These are phyloP conservation scores for Penicillium arizonense DNA, from an alignment of 495 filamentous ascomycete genomes.

Conservation along the genomic window DNA sequence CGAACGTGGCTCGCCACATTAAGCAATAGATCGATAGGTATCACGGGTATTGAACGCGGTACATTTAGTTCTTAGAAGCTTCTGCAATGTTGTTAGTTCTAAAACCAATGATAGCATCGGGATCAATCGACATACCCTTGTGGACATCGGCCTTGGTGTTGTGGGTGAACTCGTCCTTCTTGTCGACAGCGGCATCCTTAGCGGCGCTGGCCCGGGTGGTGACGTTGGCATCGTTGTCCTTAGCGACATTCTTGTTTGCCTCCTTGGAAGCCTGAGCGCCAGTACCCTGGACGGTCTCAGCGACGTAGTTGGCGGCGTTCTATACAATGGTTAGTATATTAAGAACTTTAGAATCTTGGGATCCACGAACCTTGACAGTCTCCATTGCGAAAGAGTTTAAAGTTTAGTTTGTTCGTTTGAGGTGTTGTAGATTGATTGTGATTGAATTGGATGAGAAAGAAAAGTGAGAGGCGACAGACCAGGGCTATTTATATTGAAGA, in stretches of 20 bases:
- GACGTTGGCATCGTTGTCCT: constrained; percentile 7
- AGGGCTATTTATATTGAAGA: background rate
- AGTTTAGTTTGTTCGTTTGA: background rate
- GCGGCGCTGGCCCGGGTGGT: constrained; percentile 12
- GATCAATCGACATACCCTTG: constrained; percentile 6
- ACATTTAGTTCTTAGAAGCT: constrained; percentile 7
- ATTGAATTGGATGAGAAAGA: background rate
- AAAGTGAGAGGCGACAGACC: background rate
- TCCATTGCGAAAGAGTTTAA: background rate
- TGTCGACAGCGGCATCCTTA: constrained; percentile 11
- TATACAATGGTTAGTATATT: background rate
- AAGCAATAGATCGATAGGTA: too few relatives aligned
- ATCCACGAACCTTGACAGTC: constrained; percentile 6
- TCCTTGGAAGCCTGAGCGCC: constrained; percentile 15
- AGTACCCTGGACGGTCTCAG: constrained; percentile 9
- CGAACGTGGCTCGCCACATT: too few relatives aligned
- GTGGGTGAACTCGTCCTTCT: constrained; percentile 12
- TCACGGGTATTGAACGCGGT: too few relatives aligned
- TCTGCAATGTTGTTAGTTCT: background rate
- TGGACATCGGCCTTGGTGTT: constrained; percentile 13
- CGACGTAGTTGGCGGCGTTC: constrained; percentile 14
- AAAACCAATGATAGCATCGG: background rate
- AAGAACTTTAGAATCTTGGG: background rate
- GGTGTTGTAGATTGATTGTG: background rate
- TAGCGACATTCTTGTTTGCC: constrained; percentile 13